Base-by-base conservation (phyloP, 2,329 filamentous ascomycete genomes). In the Talaromyces pinophilus region DNA sequence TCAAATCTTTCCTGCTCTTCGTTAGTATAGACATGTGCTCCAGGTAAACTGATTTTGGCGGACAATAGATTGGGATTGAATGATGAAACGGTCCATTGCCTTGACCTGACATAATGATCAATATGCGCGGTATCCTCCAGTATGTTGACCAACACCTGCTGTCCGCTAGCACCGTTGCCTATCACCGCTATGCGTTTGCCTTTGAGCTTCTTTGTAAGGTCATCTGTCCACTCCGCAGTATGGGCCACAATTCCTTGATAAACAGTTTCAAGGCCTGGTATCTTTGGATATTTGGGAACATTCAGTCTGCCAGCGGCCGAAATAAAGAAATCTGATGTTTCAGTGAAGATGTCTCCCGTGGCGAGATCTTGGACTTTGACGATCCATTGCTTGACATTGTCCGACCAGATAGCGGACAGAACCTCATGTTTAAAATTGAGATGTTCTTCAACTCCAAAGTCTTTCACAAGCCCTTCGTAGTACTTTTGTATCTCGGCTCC, bases 11-110 rank as follows among this genome's bases (percentile, higher is more conserved):
- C 30, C 44, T 67, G 62, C 57, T 68, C 67, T 30, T 65, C 30
- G 13, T 67, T 52, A 7, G 67, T 64, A 40, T 57, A 68, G 1
- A 50, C 3, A 33, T 68, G 61, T 22, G 54, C 65, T 30, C 67
- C 67, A 10, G 52, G 67, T 30, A 62, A 22, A 17, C 60, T 62
- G 1, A 33, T 17, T 30, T 33, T 61, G 38, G 67, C 42, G 5
- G 42, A 7, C 22, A 64, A n/a, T 30, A 67, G 54, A 22, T 59
- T 65, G 54, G 55, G 44, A 40, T 35, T 52, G 57, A 65, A 60
- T 10, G 63, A 11, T 8, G 63, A 52, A 15, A 61, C 55, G 11
- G n/a, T 61, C 55, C 55, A 65, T 10, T 61, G 55, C 19, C 33
- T 52, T 8, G 63, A 65, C 48, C 57, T 46, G 22, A 65, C 57